Percentiles rank a stretch among this genome's conserved stretches.
Conservation (phyloP, 306 rosid genomes). For the Purshia tridentata region DNA sequence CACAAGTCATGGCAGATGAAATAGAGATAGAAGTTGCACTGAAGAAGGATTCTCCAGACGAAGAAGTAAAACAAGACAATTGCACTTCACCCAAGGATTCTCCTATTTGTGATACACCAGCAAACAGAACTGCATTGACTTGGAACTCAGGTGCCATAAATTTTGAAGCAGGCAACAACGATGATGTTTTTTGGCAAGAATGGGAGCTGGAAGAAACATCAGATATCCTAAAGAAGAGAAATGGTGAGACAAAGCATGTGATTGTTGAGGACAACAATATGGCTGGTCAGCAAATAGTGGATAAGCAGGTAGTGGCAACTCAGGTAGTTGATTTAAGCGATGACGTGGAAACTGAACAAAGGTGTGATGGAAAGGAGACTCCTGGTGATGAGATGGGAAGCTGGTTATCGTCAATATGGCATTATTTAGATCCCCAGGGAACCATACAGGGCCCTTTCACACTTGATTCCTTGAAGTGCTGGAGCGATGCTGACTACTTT, state of each 20-base stretch:
- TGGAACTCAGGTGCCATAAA: conserved; percentile 23
- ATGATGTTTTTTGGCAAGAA: conserved; percentile 26
- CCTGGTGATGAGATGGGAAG: conserved; percentile 23
- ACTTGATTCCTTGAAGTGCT: conserved; percentile 46
- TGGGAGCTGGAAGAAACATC: conserved; percentile 24
- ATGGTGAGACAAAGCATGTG: conserved; percentile 18
- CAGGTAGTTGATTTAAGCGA: conserved; percentile 58
- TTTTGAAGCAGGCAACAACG: conserved; percentile 32
- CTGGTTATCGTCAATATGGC: conserved; percentile 37
- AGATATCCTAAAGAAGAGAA: conserved; percentile 2
- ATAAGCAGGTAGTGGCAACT: conserved; percentile 24
- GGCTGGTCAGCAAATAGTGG: conserved; percentile 12
- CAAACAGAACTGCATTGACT: conserved; percentile 27
- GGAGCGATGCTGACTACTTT: conserved; percentile 71
- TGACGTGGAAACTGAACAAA: conserved; percentile 40
- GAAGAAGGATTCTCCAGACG: conserved; percentile 33
- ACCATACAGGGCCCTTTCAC: conserved; percentile 73
- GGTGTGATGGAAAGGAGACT: conserved; percentile 21
- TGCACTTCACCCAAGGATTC: conserved; percentile 41
- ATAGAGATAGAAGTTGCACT: conserved; percentile 41
- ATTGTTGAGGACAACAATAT: conserved; percentile 21
- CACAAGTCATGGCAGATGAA: conserved; percentile 60
- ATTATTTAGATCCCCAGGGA: conserved; percentile 74
- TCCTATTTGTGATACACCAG: conserved; percentile 34
- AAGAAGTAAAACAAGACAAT: conserved; percentile 30